Percentiles rank a stretch among this genome's conserved stretches.
phyloP scores from a whole-genome alignment of 1,284 basidiomycete genomes.

The Ustilago hordei region DNA sequence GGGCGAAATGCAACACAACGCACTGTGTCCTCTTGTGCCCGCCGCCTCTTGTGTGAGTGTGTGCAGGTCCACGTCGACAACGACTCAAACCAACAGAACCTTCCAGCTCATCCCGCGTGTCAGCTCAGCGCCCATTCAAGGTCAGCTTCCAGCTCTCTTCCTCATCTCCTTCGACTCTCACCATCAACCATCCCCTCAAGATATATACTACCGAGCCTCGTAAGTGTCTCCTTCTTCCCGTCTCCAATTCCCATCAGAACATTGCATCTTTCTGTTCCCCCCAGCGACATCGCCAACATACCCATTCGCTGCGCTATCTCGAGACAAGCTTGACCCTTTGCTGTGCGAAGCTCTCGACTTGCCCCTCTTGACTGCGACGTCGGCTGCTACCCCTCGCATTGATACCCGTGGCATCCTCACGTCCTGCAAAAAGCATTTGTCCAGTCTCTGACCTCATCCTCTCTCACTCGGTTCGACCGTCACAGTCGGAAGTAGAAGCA shows the following conservation, averaged over 20 bases:
- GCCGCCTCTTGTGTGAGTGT: neutral
- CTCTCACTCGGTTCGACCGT: neutral
- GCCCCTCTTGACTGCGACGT: neutral
- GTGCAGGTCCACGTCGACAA: constrained; percentile 37
- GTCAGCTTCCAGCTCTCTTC: neutral
- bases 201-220: constrained; percentile 43
- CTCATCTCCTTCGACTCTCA: constrained; percentile 9
- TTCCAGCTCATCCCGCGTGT: constrained; percentile 42
- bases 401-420: constrained; percentile 3
- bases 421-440: constrained; percentile 11
- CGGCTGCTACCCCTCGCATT: constrained; percentile 2
- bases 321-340: constrained; percentile 7
- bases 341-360: constrained; percentile 14
- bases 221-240: constrained; percentile 15
- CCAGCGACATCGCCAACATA: constrained; percentile 11
- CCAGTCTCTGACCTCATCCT: constrained; percentile 3
- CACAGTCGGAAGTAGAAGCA: constrained; percentile 43
- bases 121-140: constrained; percentile 8
- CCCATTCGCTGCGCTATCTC: constrained; percentile 7
- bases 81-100: constrained; percentile 19
- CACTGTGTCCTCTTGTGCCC: neutral
- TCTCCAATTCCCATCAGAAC: neutral
- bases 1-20: neutral
- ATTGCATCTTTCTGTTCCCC: neutral
- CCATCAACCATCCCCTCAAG: constrained; percentile 40